Evolutionary conservation across 495 filamentous ascomycete species (phyloP).

Genomic region (Cairneyella variabilis): DNA sequence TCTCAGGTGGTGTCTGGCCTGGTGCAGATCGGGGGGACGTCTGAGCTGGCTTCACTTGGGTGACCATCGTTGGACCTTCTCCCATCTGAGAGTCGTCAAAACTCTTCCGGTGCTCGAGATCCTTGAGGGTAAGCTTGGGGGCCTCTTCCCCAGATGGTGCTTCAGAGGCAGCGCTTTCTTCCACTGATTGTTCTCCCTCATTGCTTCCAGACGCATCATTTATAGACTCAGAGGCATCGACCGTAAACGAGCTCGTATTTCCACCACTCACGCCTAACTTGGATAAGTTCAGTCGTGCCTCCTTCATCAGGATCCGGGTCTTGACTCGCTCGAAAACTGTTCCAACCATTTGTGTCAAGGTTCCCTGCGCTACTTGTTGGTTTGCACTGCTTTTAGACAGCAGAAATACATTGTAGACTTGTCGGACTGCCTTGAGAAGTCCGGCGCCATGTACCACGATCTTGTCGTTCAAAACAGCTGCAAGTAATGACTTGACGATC

Average conservation of each 20-base stretch:
- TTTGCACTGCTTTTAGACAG: conserved; percentile 87
- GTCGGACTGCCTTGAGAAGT: conserved; percentile 93
- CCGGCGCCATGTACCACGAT: conserved; percentile 97
- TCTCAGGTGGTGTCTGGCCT: conserved; percentile 45
- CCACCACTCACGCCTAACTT: conserved; percentile 39
- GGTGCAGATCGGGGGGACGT: conserved; percentile 56
- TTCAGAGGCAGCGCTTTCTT: conserved; percentile 51
- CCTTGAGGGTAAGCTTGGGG: conserved; percentile 89
- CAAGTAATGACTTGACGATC: conserved; percentile 94
- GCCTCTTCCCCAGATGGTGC: conserved; percentile 50
- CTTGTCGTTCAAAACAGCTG: conserved; percentile 96
- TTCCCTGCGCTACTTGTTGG: conserved; percentile 94
- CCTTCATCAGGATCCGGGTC: conserved; percentile 80
- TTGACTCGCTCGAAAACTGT: conserved; percentile 97
- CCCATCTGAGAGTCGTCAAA: conserved; percentile 89
- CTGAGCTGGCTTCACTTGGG: conserved; percentile 61
- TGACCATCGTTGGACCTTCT: conserved; percentile 92
- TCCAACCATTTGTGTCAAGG: conserved; percentile 96
- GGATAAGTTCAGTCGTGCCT: conserved; percentile 53
- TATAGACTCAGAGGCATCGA: conserved; percentile 33
- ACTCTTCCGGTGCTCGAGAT: conserved; percentile 88
- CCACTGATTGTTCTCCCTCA: conserved; percentile 28
- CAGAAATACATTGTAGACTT: conserved; percentile 98
- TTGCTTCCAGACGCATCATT: conserved; percentile 40
- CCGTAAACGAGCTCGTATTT: conserved; percentile 23